Evolutionary conservation across 1,139 yeast species (phyloP), one percentile per base, ranked within the genome.

Genomic region (Spathaspora sp.): DNA sequence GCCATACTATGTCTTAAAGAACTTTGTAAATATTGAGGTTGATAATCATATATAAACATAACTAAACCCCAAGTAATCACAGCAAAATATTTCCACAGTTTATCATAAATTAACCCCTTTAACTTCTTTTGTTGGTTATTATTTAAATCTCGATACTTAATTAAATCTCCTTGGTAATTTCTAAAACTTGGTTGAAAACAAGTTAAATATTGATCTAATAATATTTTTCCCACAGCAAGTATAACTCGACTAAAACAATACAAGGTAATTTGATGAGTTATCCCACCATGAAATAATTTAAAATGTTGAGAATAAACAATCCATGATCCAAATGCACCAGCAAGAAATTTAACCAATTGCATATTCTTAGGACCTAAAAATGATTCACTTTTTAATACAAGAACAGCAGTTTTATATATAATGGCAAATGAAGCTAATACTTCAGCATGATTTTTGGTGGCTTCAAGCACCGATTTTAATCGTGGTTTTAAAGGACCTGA

Each of bases 1-100:
- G 82, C 81, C 89, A 87, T 82, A 46, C 88, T 80, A 53, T 81
- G 82, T 55, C 86, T 75, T 72, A 87, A 70, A 4, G 89, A 80
- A 48, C 79, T 74, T 58, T 86, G 93, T 47, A 87, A 70, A 56
- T 78, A 77, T 44, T 75, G 76, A 7, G 87, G 86, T 52, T 86
- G 85, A 51, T 71, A 70, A 51, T 84, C 78, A 64, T 84, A 86
- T 46, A 87, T 72, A 56, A 79, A 74, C 93, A 87, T 86, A 43
- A 86, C 89, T 43, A 80, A 62, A 0, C 84, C 95, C 95, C 95
- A 87, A 8, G 84, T 74, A 7, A 82, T 51, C n/a, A 86, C 80
- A 1, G 91, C 86, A 60, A 84, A 81, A 45, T 78, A 63, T 42
- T 81, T 74, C 91, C 91, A 86, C 4, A 84, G 69, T 45, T 60